These are phyloP conservation scores for Mycena indigotica DNA, from an alignment of 768 basidiomycete genomes.

Conservation along the genomic window DNA sequence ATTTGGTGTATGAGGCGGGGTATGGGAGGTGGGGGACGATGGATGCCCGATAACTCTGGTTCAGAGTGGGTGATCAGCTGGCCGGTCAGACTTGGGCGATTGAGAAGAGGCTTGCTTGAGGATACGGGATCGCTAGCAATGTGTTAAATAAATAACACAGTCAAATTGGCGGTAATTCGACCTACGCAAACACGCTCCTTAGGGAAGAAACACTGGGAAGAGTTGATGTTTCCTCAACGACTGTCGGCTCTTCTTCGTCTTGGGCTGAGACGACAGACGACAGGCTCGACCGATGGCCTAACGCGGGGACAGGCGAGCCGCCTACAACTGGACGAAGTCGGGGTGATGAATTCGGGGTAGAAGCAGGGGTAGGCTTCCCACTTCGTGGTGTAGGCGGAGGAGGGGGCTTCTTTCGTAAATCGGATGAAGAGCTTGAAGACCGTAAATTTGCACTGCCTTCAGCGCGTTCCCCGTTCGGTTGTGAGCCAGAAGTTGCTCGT, in stretches of 20 bases:
- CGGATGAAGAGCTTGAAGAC: constrained; percentile 55
- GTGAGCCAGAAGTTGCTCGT: constrained; percentile 40
- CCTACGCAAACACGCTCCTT: constrained; percentile 53
- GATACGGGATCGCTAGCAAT: constrained; percentile 4
- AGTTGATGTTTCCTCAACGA: constrained; percentile 21
- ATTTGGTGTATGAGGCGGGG: constrained; percentile 15
- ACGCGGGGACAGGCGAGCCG: constrained; percentile 30
- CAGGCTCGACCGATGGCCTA: constrained; percentile 6
- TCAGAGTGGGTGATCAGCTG: constrained; percentile 27
- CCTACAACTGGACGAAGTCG: constrained; percentile 54
- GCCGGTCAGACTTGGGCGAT: constrained; percentile 21
- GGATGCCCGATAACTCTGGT: constrained; percentile 12
- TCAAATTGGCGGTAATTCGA: constrained; percentile 15
- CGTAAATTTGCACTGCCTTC: constrained; percentile 40
- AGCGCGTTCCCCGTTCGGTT: constrained; percentile 26
- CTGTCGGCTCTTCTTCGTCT: constrained; percentile 4
- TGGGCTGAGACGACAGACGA: constrained; percentile 2
- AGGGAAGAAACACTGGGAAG: constrained; percentile 42
- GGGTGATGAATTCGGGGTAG: constrained; percentile 48
- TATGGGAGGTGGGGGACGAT: constrained; percentile 24
- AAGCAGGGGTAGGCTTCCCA: constrained; percentile 42
- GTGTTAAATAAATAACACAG: constrained; percentile 14
- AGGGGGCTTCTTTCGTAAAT: constrained; percentile 55
- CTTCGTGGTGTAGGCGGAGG: constrained; percentile 57
- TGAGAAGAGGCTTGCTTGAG: constrained; percentile 4